Base-by-base conservation (phyloP, 768 basidiomycete species). In the Boletus edulis region DNA sequence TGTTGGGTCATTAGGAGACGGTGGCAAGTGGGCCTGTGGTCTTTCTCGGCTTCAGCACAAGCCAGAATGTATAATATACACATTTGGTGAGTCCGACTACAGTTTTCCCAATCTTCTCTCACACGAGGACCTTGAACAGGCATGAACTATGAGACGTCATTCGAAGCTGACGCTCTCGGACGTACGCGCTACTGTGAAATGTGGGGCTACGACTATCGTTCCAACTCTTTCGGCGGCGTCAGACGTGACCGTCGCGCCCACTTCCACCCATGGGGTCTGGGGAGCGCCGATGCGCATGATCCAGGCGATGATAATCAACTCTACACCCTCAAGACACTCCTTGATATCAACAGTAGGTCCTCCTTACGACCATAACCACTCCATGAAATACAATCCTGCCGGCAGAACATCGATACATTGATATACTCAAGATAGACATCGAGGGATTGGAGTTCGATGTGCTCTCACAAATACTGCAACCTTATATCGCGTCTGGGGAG, bases 1-100 rank as follows among this genome's bases (percentile, higher is more conserved):
- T 20, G 53, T 78, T 48, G 77, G 77, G 39, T 73, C 77, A 14
- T 69, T 87, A 10, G 84, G 84, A 17, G 85, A 86, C 63, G 85
- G 86, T 14, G 85, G 86, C 14, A 87, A 87, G 69, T 87, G 83
- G 82, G 75, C 84, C 15, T 87, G 86, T 61, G 86, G 86, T 3
- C 62, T 86, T 24, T 81, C 80, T 22, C 75, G 80, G 4, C 68
- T 87, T 6, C 71, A 72, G 49, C 71, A 78, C 48, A 85, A 85
- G 67, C 69, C 67, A 20, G 73, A 81, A 45, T 86, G 85, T 61
- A 67, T 85, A 45, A 70, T 87, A 49, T 87, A 87, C 58, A 82
- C 83, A 3, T 76, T 86, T 49, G 85, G 84, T 83, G 62, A 60
- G 63, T 46, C 41, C 41, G 6, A 51, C 38, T 15, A 2, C 20